Conservation (phyloP, 495 filamentous ascomycete species). For the Penicillium chermesinum region DNA sequence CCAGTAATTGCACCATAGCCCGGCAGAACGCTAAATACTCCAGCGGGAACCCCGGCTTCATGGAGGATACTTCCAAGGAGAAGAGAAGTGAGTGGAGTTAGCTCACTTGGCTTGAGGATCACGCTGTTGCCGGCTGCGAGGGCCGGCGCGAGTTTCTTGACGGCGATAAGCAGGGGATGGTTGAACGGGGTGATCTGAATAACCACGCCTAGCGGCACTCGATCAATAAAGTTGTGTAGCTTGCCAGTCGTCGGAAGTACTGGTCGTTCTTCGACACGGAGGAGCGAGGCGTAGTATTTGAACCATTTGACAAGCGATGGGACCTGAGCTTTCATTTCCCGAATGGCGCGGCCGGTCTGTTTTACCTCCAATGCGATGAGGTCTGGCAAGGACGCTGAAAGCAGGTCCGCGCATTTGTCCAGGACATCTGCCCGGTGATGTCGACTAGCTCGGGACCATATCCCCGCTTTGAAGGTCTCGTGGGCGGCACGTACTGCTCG, state of each 20-base stretch:
- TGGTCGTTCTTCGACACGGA: slow-evolving; percentile 55
- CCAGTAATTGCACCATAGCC: slow-evolving; percentile 52
- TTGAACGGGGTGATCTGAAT: slow-evolving; percentile 64
- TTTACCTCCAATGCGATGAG: slow-evolving; percentile 53
- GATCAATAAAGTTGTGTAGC: slow-evolving; percentile 56
- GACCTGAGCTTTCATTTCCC: slow-evolving; percentile 62
- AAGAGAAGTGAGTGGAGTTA: slow-evolving; percentile 54
- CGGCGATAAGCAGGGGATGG: slow-evolving; percentile 58
- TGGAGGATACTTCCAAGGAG: slow-evolving; percentile 47
- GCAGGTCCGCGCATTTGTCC: slow-evolving; percentile 48
- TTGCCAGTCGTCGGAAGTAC: slow-evolving; percentile 57
- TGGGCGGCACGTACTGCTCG: slow-evolving; percentile 42
- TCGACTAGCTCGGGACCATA: slow-evolving; percentile 54
- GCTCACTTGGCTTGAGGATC: slow-evolving; percentile 57
- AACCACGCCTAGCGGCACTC: slow-evolving; percentile 57
- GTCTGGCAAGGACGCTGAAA: slow-evolving; percentile 42
- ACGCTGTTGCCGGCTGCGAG: slow-evolving; percentile 59
- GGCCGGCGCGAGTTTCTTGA: slow-evolving; percentile 57
- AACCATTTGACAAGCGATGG: slow-evolving; percentile 59
- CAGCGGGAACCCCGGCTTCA: slow-evolving; percentile 51
- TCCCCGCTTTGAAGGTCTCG: slow-evolving; percentile 45
- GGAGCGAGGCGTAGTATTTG: slow-evolving; percentile 56
- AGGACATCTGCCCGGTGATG: slow-evolving; percentile 52
- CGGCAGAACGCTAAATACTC: slow-evolving; percentile 53
- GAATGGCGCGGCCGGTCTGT: slow-evolving; percentile 58